phyloP scores from a whole-genome alignment of 352 stramenopile species.

The Pythium guiyangense region DNA sequence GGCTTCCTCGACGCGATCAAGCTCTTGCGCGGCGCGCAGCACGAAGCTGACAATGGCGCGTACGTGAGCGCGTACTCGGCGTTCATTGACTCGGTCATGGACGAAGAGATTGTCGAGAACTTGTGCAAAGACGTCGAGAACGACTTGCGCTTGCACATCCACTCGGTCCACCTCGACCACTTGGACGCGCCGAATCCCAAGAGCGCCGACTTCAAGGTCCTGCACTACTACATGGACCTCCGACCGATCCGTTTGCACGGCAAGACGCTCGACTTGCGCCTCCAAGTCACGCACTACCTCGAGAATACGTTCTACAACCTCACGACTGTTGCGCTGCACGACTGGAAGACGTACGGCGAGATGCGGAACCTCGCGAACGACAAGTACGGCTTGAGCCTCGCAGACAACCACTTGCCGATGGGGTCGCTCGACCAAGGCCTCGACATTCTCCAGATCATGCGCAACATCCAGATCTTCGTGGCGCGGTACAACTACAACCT shows the following conservation, averaged over 20 bases:
- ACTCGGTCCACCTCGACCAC: constrained; percentile 84
- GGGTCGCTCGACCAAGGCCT: constrained; percentile 89
- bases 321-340: constrained; percentile 91
- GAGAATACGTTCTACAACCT: constrained; percentile 95
- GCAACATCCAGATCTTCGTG: constrained; percentile 93
- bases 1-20: constrained; percentile 79
- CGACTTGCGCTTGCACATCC: constrained; percentile 88
- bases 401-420: constrained; percentile 92
- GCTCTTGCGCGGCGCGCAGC: constrained; percentile 65
- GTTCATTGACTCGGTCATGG: constrained; percentile 81
- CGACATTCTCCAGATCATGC: constrained; percentile 95
- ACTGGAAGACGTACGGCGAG: constrained; percentile 94
- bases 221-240: constrained; percentile 84
- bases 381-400: constrained; percentile 89
- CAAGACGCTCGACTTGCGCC: constrained; percentile 79
- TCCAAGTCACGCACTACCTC: constrained; percentile 90
- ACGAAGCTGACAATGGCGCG: constrained; percentile 61
- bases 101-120: constrained; percentile 87
- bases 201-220: constrained; percentile 74
- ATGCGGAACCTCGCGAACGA: constrained; percentile 93
- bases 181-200: constrained; percentile 85
- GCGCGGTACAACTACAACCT: constrained; percentile 93
- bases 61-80: constrained; percentile 70
- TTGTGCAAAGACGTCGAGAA: constrained; percentile 93
- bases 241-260: constrained; percentile 88